Evolutionary conservation across 768 basidiomycete species (phyloP).

Genomic region (Trametes cinnabarina): DNA sequence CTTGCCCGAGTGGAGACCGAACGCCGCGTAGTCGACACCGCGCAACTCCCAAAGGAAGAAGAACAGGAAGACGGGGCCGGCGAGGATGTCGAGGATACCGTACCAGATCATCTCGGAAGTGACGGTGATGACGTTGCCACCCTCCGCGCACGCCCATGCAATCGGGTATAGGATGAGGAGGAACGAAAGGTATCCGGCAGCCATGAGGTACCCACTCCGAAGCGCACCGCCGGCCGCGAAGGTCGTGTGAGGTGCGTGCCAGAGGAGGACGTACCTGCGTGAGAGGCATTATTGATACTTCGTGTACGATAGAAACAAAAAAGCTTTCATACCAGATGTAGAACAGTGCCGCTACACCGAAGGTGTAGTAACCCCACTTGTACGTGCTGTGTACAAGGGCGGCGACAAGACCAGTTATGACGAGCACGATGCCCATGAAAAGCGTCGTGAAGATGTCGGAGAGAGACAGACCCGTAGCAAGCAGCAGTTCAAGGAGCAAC

Average conservation of each 20-base stretch:
- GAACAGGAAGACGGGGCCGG: conserved; percentile 39
- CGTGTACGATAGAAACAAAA: neutral
- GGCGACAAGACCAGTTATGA: conserved; percentile 45
- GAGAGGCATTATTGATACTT: neutral
- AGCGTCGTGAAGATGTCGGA: conserved; percentile 44
- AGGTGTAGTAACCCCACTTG: conserved; percentile 51
- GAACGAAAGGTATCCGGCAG: conserved; percentile 48
- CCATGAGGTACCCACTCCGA: conserved; percentile 30
- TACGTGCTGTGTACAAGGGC: conserved; percentile 47
- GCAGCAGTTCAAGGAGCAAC: conserved; percentile 44
- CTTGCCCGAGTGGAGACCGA: conserved; percentile 29
- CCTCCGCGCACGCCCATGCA: conserved; percentile 54
- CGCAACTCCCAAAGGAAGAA: conserved; percentile 29
- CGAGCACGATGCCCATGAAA: conserved; percentile 46
- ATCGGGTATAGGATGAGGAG: conserved; percentile 60
- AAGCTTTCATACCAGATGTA: conserved; percentile 33
- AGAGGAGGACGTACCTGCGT: conserved; percentile 33
- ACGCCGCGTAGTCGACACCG: conserved; percentile 27
- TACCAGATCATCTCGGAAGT: conserved; percentile 56
- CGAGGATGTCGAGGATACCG: conserved; percentile 44
- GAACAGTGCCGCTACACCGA: conserved; percentile 46
- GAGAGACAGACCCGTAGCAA: conserved; percentile 45
- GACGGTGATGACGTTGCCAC: conserved; percentile 48
- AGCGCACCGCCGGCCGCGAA: conserved; percentile 27
- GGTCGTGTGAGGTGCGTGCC: conserved; percentile 26